Evolutionary conservation across 768 basidiomycete genomes (phyloP), one percentile per base, ranked within the genome.

Genomic region (Dacryopinax spathularia): DNA sequence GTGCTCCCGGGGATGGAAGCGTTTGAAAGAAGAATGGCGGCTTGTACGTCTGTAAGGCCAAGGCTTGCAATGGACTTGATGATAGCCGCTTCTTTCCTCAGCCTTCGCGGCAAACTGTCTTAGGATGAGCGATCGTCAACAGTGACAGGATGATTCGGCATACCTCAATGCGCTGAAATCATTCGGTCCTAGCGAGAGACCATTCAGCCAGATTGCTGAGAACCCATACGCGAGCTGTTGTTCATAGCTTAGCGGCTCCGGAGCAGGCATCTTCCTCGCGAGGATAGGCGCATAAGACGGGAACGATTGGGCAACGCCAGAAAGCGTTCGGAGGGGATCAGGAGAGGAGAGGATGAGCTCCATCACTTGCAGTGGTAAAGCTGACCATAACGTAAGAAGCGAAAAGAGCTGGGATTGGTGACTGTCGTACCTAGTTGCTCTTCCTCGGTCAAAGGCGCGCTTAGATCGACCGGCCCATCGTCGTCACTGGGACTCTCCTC

Each of bases 271-370:
- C 2, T 3, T 84, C 2, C 91, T 83, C 0, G 88, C 82, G 33
- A 96, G 77, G 2, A 85, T 77, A 0, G 84, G 79, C 1, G 86
- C 85, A 70, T 94, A 95, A 71, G 83, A 87, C 0, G 95, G 94
- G 75, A 97, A 95, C 73, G 94, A 86, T 69, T 93, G 89, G 0
- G 89, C 80, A 22, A 98, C 80, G 15, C 82, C 79, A 48, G 78
- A 81, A 34, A 96, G 79, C 0, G 81, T 80, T 12, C 72, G 67
- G 22, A 90, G 76, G 2, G 81, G 81, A 13, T 78, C 69, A 60
- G 77, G 62, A 20, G 90, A 85, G 31, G 83, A 75, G 34, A 81
- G 76, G 63, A 97, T 81, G 43, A 96, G 81, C 66, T 92, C 88
- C 2, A 84, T 76, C 1, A 90, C 82, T 73, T 90, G 83, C 5